Conservation (phyloP, 768 basidiomycete genomes). For the Macrolepiota albuminosa region DNA sequence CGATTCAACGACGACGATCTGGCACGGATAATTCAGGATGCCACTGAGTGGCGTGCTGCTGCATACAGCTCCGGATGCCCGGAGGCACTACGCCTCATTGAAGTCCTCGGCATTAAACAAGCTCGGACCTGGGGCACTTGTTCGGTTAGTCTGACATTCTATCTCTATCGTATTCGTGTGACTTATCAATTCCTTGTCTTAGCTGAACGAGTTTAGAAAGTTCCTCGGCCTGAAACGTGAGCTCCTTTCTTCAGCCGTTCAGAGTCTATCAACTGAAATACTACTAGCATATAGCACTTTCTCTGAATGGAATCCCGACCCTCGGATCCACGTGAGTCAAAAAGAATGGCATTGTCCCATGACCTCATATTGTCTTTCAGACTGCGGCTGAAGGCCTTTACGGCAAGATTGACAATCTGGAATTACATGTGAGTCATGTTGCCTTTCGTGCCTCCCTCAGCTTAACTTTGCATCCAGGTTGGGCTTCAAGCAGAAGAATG, state of each 20-base stretch:
- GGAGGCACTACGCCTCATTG: slow-evolving; percentile 57
- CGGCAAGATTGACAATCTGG: slow-evolving; percentile 70
- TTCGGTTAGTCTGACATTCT: slow-evolving; percentile 40
- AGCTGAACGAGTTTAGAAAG: slow-evolving; percentile 69
- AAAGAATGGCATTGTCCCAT: neutral
- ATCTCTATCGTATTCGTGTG: neutral
- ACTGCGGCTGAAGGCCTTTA: slow-evolving; percentile 62
- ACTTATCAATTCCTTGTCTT: slow-evolving; percentile 3
- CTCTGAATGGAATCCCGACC: slow-evolving; percentile 68
- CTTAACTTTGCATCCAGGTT: slow-evolving; percentile 29
- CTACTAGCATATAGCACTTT: slow-evolving; percentile 54
- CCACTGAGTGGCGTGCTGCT: slow-evolving; percentile 53
- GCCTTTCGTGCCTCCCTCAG: neutral
- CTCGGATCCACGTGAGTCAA: slow-evolving; percentile 45
- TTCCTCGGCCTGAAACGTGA: slow-evolving; percentile 69
- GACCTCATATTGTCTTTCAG: slow-evolving; percentile 25
- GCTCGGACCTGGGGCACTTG: slow-evolving; percentile 68
- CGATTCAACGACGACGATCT: slow-evolving; percentile 61
- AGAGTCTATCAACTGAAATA: slow-evolving; percentile 8
- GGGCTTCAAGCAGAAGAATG: slow-evolving; percentile 72
- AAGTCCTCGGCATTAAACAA: slow-evolving; percentile 66
- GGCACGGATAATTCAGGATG: slow-evolving; percentile 55
- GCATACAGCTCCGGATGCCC: slow-evolving; percentile 73
- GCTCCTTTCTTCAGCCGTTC: slow-evolving; percentile 10
- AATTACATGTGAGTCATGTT: slow-evolving; percentile 55